Evolutionary conservation across 2,329 filamentous ascomycete genomes (phyloP).

Genomic region (Botryotinia globosa): DNA sequence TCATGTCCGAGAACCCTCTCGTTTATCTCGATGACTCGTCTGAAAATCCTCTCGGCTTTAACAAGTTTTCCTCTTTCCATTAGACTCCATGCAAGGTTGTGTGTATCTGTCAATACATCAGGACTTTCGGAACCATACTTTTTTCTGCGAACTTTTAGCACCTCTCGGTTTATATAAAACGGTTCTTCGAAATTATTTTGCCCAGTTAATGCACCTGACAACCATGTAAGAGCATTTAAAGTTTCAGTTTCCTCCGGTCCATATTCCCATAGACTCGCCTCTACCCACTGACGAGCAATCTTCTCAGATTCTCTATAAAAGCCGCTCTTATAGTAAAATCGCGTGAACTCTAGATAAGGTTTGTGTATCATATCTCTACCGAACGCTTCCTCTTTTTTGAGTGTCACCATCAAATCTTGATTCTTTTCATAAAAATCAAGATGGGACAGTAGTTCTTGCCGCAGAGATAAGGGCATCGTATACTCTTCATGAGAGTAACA

Average conservation of each 20-base stretch:
- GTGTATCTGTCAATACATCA: background rate
- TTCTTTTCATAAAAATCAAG: conserved; percentile 19
- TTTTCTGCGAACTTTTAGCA: background rate
- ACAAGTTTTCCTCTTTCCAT: background rate
- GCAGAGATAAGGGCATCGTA: conserved; percentile 13
- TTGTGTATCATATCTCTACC: background rate
- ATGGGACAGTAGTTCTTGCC: conserved; percentile 22
- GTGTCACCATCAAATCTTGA: background rate
- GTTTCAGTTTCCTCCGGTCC: background rate
- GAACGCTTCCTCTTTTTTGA: background rate
- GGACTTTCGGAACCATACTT: background rate
- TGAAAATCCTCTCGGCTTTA: conserved; percentile 15
- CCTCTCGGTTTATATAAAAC: background rate
- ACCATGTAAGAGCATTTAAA: rapidly evolving
- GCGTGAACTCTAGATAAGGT: background rate
- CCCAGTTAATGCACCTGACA: rapidly evolving
- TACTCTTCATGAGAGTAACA: background rate
- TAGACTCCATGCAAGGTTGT: conserved; percentile 12
- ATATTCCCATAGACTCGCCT: rapidly evolving
- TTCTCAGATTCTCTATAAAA: background rate
- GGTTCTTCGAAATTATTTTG: background rate
- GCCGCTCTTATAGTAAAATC: background rate
- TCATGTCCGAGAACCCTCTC: conserved; percentile 6
- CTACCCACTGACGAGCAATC: too few species aligned
- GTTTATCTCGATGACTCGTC: background rate